phyloP scores from a whole-genome alignment of 2,329 filamentous ascomycete species.

The Cladophialophora chaetospira region DNA sequence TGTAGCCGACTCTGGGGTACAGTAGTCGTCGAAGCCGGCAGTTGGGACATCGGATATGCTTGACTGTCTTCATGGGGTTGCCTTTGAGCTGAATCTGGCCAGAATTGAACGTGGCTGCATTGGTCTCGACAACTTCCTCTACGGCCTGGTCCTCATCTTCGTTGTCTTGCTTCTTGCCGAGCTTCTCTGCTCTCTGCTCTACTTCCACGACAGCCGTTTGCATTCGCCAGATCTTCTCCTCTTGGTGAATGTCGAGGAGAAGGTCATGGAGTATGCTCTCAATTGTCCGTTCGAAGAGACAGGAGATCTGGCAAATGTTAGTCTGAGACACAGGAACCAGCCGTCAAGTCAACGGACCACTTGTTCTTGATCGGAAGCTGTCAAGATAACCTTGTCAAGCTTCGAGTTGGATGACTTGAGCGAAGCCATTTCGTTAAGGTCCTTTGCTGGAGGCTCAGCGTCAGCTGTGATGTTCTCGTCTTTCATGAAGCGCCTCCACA shows the following conservation, averaged over 20 bases:
- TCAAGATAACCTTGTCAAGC: conserved; percentile 17
- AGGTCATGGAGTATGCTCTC: conserved; percentile 63
- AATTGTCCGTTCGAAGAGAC: conserved; percentile 60
- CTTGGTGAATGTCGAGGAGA: conserved; percentile 59
- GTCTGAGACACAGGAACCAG: background rate
- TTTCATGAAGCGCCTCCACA: conserved; percentile 26
- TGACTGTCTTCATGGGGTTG: conserved; percentile 60
- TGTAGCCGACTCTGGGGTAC: conserved; percentile 57
- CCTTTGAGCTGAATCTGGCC: conserved; percentile 58
- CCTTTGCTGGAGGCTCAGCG: conserved; percentile 24
- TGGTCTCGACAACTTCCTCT: conserved; percentile 46
- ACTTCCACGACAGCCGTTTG: conserved; percentile 51
- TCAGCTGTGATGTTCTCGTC: conserved; percentile 28
- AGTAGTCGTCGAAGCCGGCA: conserved; percentile 62
- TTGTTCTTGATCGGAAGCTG: conserved; percentile 25
- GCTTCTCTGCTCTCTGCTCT: conserved; percentile 45
- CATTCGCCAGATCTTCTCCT: conserved; percentile 63
- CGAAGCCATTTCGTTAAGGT: conserved; percentile 17
- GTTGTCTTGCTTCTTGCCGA: conserved; percentile 37
- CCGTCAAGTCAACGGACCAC: conserved; percentile 14
- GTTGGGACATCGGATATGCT: conserved; percentile 61
- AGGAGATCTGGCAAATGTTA: conserved; percentile 29
- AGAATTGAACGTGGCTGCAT: conserved; percentile 55
- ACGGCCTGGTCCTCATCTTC: conserved; percentile 39
- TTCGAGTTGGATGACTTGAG: conserved; percentile 10